Percentiles rank a stretch among this genome's conserved stretches.
phyloP scores from a whole-genome alignment of 164 flowering plant species.

The Euptelea pleiosperma region DNA sequence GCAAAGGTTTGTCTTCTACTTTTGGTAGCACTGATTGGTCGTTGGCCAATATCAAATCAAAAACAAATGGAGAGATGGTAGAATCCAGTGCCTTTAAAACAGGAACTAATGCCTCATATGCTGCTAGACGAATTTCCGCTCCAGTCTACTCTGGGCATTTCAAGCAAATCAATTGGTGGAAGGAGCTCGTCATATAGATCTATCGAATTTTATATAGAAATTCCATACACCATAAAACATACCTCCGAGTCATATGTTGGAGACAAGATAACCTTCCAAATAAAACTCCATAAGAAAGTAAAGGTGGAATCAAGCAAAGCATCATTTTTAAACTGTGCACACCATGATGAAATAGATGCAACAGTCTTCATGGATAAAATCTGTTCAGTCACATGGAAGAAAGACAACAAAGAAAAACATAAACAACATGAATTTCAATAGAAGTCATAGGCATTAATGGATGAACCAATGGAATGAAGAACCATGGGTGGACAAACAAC shows the following conservation, averaged over 20 bases:
- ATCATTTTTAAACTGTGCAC: constrained; percentile 32
- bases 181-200: constrained; percentile 2
- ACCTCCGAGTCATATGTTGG: constrained; percentile 66
- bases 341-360: constrained; percentile 56
- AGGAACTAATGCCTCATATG: constrained; percentile 71
- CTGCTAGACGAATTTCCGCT: constrained; percentile 72
- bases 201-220: not conserved
- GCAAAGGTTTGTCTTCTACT: constrained; percentile 26
- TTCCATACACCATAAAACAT: constrained; percentile 11
- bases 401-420: constrained; percentile 4
- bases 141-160: constrained; percentile 41
- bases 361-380: constrained; percentile 55
- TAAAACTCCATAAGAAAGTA: constrained; percentile 62
- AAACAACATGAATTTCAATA: not conserved
- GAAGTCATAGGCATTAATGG: not conserved
- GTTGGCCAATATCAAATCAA: constrained; percentile 28
- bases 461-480: not conserved
- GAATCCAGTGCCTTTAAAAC: constrained; percentile 49
- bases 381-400: constrained; percentile 38
- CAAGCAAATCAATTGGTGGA: constrained; percentile 13
- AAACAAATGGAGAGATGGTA: constrained; percentile 32
- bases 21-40: constrained; percentile 14
- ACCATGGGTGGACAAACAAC: not conserved
- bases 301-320: constrained; percentile 29
- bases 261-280: constrained; percentile 46